These are phyloP conservation scores for Mucuna pruriens DNA, from an alignment of 306 rosid species.

Conservation along the genomic window DNA sequence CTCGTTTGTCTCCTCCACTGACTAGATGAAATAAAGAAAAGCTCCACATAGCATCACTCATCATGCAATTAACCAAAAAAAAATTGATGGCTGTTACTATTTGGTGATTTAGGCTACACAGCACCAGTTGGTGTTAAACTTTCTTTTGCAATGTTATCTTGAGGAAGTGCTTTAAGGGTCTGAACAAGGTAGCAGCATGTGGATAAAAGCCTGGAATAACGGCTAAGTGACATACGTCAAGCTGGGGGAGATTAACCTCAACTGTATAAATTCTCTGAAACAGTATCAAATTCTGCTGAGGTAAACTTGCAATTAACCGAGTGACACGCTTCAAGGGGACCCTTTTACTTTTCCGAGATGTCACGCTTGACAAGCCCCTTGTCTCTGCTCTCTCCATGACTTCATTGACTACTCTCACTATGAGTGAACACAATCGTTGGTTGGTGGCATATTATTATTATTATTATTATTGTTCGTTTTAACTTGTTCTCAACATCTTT, in stretches of 20 bases:
- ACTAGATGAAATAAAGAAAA: constrained; percentile 41
- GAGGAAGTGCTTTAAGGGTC: not conserved
- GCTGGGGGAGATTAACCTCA: constrained; percentile 30
- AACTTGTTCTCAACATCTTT: constrained; percentile 24
- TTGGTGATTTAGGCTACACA: not conserved
- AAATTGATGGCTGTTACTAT: not conserved
- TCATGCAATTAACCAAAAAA: constrained; percentile 31
- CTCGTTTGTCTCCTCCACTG: constrained; percentile 41
- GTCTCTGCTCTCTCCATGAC: constrained; percentile 32
- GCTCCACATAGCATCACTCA: constrained; percentile 22
- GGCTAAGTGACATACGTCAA: constrained; percentile 46
- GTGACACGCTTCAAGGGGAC: constrained; percentile 36
- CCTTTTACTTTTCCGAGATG: constrained; percentile 38
- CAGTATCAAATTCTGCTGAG: constrained; percentile 64
- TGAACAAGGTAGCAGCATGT: constrained; percentile 21
- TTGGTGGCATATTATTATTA: constrained; percentile 22
- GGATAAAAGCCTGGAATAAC: constrained; percentile 38
- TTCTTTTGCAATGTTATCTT: constrained; percentile 25
- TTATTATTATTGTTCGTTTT: not conserved
- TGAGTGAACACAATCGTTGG: constrained; percentile 27
- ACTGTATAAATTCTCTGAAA: constrained; percentile 49
- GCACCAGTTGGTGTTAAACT: constrained; percentile 24
- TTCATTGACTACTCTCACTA: constrained; percentile 29
- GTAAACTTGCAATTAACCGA: constrained; percentile 43
- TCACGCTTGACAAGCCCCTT: constrained; percentile 48